Percentiles rank a stretch among this genome's conserved stretches.
Conservation (phyloP, 371 early-diverging fungal species). For the Apophysomyces sp. region DNA sequence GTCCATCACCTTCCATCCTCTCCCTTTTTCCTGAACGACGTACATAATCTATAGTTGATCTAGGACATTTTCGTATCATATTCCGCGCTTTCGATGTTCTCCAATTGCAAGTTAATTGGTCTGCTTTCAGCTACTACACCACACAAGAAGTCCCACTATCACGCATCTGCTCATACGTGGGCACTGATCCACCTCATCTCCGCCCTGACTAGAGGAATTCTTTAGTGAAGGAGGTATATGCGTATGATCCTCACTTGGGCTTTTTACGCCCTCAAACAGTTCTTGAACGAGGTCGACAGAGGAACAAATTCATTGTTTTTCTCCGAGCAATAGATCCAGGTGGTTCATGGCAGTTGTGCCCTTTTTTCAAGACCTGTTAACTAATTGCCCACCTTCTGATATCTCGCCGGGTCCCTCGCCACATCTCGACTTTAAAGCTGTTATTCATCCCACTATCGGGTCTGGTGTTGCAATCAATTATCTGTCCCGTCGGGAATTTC, state of each 20-base stretch:
- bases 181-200: neutral
- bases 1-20: no score
- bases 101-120: neutral
- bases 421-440: no score
- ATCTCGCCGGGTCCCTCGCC: no score
- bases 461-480: no score
- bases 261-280: neutral
- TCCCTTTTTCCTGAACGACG: no score
- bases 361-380: no score
- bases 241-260: neutral
- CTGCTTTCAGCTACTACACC: neutral
- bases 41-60: no score
- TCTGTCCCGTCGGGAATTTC: no score
- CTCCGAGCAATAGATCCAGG: neutral
- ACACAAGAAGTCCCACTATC: neutral
- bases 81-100: neutral
- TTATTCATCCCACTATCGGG: no score
- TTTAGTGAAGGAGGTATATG: neutral
- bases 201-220: neutral
- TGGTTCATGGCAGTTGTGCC: neutral
- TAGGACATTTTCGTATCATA: neutral
- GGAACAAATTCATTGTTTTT: neutral
- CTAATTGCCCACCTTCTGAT: no score
- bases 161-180: neutral
- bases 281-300: neutral